Conservation (phyloP, 169 alveolate species). For the Hepatocystis sp. region DNA sequence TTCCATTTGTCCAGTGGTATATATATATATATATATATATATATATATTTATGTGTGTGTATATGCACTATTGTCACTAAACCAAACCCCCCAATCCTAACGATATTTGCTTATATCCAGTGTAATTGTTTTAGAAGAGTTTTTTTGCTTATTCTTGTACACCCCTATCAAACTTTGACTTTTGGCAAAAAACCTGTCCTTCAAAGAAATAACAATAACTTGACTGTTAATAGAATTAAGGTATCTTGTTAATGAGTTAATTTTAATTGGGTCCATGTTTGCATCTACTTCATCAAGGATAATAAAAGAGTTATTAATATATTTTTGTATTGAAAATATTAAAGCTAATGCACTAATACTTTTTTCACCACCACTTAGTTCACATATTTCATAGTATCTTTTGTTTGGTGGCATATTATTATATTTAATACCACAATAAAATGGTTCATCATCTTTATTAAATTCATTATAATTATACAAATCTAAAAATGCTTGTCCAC, state of each 20-base stretch:
- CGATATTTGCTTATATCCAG: conserved; percentile 82
- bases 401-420: conserved; percentile 87
- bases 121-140: conserved; percentile 83
- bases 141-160: conserved; percentile 77
- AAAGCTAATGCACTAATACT: conserved; percentile 95
- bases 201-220: conserved; percentile 90
- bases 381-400: conserved; percentile 79
- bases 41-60: too few relatives aligned
- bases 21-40: too few relatives aligned
- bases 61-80: too few relatives aligned
- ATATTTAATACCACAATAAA: conserved; percentile 81
- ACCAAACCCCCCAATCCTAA: background rate
- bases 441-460: conserved; percentile 82
- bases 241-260: conserved; percentile 83
- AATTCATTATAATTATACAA: conserved; percentile 81
- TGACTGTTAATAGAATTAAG: conserved; percentile 85
- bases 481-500: conserved; percentile 84
- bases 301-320: conserved; percentile 92
- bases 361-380: conserved; percentile 96
- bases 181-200: conserved; percentile 87
- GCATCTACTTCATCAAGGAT: conserved; percentile 96
- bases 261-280: conserved; percentile 91
- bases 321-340: conserved; percentile 91
- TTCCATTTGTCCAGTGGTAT: too few relatives aligned
- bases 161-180: conserved; percentile 92